Base-by-base conservation (phyloP, 805 yeast genomes). In the Lachancea lanzarotensis region DNA sequence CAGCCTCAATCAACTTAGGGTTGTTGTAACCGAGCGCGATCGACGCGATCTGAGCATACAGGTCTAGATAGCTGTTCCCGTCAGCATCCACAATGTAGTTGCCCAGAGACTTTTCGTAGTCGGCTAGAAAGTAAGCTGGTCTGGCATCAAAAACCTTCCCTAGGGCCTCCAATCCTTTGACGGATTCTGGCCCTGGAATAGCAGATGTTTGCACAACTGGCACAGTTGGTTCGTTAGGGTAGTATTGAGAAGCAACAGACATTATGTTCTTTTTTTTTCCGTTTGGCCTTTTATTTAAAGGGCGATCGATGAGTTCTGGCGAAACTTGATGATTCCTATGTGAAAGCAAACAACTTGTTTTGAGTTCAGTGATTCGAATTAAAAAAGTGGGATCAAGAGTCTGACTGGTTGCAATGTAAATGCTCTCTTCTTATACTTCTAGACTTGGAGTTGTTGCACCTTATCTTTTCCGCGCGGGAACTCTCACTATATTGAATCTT, bases 111-210 rank as follows among this genome's bases (percentile, higher is more conserved):
- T 79, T 78, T 51, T 72, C 71, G 60, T 80, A 81, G 62, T 81
- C 86, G 32, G 80, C 79, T 39, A 79, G 70, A 56, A 79, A 79
- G 60, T 79, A 79, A 10, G 76, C 78, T 18, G 83, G 74, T 65
- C 84, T 72, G 41, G 81, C 64, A 56, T 81, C 87, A 49, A 76
- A 78, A 12, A 76, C 81, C 33, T 68, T 51, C 20, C 73, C 77
- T 47, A 90, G 72, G 11, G 79, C 59, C 29, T 68, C 68, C 48
- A 82, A 67, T 35, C 71, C 76, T 35, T 66, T 72, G 55, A 71
- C 57, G 49, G 86, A 75, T 55, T 73, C 70, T 34, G 95, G 91
- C 37, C 96, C 96, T 38, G 96, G 96, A 54, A 84, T 71, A 16
- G 71, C 59, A 12, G 70, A 52, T n/a, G 85, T 73, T 49, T 64